These are phyloP conservation scores for Coemansia sp. DNA, from an alignment of 192 early-diverging fungal species.

Conservation along the genomic window DNA sequence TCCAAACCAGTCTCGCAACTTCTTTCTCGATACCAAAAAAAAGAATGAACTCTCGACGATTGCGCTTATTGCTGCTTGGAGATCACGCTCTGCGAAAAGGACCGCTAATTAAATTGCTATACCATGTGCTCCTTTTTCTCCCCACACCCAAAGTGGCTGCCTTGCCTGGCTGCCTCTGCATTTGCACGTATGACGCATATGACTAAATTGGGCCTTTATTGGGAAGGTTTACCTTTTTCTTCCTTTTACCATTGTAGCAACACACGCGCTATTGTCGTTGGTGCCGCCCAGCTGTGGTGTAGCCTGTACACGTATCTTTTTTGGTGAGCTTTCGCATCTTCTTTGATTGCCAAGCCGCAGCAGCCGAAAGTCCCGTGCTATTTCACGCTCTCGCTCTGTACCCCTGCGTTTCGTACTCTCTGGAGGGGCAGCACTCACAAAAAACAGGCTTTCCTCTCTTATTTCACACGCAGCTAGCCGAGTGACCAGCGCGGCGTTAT, in stretches of 20 bases:
- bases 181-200: slow-evolving; percentile 3
- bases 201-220: slow-evolving; percentile 1
- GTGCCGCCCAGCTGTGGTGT: neutral
- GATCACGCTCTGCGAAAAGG: neutral
- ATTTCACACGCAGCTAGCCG: slow-evolving; percentile 1
- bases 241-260: slow-evolving; percentile 2
- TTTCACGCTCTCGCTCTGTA: neutral
- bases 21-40: neutral
- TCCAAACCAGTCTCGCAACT: neutral
- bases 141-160: slow-evolving; percentile 4
- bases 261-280: slow-evolving; percentile 6
- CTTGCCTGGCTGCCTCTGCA: neutral
- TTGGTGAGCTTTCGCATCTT: neutral
- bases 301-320: neutral
- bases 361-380: neutral
- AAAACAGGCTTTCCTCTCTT: slow-evolving; percentile 2
- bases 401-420: slow-evolving; percentile 4
- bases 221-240: neutral
- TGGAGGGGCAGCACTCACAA: neutral
- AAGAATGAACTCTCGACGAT: neutral
- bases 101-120: slow-evolving; percentile 8
- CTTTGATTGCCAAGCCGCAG: neutral
- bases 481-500: slow-evolving; percentile 6
- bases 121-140: neutral
- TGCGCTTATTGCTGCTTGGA: neutral